Evolutionary conservation across 2,329 filamentous ascomycete genomes (phyloP).

Genomic region (Penicillium sp.): DNA sequence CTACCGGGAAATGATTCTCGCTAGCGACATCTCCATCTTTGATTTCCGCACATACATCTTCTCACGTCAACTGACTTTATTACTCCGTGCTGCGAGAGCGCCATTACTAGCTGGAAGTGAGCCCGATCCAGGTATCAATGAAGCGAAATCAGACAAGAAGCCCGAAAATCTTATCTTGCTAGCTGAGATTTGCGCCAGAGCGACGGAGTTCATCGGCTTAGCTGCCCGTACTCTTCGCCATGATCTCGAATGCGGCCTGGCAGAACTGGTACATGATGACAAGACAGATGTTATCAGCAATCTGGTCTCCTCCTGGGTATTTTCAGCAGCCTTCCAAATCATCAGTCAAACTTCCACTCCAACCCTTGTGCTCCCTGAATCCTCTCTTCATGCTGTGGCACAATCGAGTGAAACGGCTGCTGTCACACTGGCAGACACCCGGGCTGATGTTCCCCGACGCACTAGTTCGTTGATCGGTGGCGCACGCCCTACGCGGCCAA

Average conservation of each 20-base stretch:
- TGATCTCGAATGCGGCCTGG: constrained; percentile 66
- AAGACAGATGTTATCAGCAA: constrained; percentile 44
- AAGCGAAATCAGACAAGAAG: constrained; percentile 54
- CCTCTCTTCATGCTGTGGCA: constrained; percentile 33
- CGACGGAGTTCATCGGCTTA: constrained; percentile 77
- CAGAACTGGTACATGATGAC: constrained; percentile 35
- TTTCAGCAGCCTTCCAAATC: constrained; percentile 44
- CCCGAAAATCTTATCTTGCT: constrained; percentile 72
- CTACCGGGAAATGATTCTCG: constrained; percentile 86
- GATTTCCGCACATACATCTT: constrained; percentile 96
- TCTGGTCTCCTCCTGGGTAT: constrained; percentile 47
- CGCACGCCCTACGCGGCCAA: constrained; percentile 23
- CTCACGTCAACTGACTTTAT: constrained; percentile 75
- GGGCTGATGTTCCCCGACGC: constrained; percentile 35
- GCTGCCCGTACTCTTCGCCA: constrained; percentile 74
- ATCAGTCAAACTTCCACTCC: constrained; percentile 41
- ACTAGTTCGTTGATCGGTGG: constrained; percentile 38
- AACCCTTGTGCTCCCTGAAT: constrained; percentile 36
- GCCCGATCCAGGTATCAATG: constrained; percentile 34
- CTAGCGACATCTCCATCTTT: constrained; percentile 92
- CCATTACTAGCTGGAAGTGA: constrained; percentile 35
- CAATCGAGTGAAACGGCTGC: constrained; percentile 24
- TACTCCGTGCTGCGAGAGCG: constrained; percentile 75
- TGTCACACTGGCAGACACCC: constrained; percentile 21
- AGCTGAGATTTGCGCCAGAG: constrained; percentile 80